A percentile compares a stretch with the other conserved stretches of the same genome.
phyloP scores from a whole-genome alignment of 495 filamentous ascomycete genomes.

The Platismatia glauca region DNA sequence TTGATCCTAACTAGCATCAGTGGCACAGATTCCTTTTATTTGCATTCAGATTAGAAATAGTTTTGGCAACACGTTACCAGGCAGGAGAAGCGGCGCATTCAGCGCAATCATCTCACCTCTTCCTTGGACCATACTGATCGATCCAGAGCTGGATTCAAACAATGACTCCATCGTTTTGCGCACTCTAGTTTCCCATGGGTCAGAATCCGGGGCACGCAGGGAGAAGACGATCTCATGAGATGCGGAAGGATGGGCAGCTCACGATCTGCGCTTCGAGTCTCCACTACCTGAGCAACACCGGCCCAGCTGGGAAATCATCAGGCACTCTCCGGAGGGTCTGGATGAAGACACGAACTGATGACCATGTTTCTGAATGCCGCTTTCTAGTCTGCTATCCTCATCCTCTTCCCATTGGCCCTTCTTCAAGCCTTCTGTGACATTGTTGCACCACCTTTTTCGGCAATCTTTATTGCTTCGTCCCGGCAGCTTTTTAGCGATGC shows the following conservation, averaged over 20 bases:
- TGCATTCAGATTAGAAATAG: no score
- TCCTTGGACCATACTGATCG: not conserved
- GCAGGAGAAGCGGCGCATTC: no score
- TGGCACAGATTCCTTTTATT: not conserved
- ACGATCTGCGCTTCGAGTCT: constrained; percentile 11
- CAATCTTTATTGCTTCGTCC: constrained; percentile 6
- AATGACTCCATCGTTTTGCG: constrained; percentile 10
- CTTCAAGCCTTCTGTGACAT: constrained; percentile 1
- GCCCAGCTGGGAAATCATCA: not conserved
- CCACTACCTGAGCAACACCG: constrained; percentile 1
- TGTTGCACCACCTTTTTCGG: constrained; percentile 6
- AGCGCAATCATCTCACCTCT: no score
- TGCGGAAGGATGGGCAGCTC: not conserved
- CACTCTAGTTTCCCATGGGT: constrained; percentile 1
- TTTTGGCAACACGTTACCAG: no score
- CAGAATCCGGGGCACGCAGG: not conserved
- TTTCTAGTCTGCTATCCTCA: constrained; percentile 7
- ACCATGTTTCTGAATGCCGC: not conserved
- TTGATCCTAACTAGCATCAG: not conserved
- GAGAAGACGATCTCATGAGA: not conserved
- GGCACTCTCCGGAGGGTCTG: not conserved
- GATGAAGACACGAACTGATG: not conserved
- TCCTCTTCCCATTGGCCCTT: constrained; percentile 8
- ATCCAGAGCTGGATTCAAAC: constrained; percentile 3
- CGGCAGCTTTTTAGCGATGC: constrained; percentile 2